Base-by-base conservation (phyloP, 257 asterid species). In the Primulina huaijiensis region DNA sequence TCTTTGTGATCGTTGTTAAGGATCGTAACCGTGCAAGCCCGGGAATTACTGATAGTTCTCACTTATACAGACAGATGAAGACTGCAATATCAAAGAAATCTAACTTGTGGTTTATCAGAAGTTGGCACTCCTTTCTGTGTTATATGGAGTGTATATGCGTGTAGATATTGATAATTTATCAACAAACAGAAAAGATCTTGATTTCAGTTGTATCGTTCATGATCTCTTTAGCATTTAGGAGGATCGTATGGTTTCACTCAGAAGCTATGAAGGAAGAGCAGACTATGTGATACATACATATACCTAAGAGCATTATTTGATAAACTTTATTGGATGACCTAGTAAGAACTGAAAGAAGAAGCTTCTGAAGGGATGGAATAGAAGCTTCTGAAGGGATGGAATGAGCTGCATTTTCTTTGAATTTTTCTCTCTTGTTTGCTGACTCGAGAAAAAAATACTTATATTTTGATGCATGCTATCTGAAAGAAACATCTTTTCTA, bases 331-430 rank as follows among this genome's bases (percentile, higher is more conserved):
- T 67, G n/a, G 64, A 43, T 70, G 14, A 62, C 55, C 23, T 68
- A 23, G 12, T 23, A 61, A 25, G 63, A 20, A 27, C 30, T 59
- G 53, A 65, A 14, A 14, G 59, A 43, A 58, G 40, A 63, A 27
- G 60, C 60, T 43, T 31, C 6, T 31, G 52, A 64, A 70, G 27
- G 64, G 69, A 68, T 69, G 57, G 58, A 57, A 25, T 31, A 38
- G 16, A 1, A 23, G 25, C 25, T 23, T 23, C 25, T 23, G 25
- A 23, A 23, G 25, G 25, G 25, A 23, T 23, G 0, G 25, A 23
- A 23, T 23, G 25, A 23, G 30, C 43, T 21, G 56, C 62, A 63
- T 29, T 61, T 63, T 4, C 29, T 62, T 34, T 62, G 59, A 34
- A 60, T 23, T 23, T 46, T 0, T 30, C 62, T 10, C 25, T 25